Percentiles rank a stretch among this genome's conserved stretches.
Conservation (phyloP, 2,329 filamentous ascomycete species). For the Aureobasidium musti region DNA sequence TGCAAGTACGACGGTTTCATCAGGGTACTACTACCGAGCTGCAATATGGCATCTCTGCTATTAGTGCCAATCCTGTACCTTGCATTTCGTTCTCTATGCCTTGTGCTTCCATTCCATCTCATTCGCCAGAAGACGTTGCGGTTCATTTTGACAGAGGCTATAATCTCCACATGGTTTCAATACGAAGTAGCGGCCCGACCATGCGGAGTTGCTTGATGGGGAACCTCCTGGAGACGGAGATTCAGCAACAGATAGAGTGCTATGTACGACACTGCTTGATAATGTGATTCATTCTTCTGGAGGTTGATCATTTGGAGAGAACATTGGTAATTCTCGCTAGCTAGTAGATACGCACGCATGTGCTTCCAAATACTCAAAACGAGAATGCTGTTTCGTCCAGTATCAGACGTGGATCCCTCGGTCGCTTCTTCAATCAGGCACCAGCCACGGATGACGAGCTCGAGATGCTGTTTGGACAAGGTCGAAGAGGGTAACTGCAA, state of each 20-base stretch:
- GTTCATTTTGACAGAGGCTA: not conserved
- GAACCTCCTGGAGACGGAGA: not conserved
- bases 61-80: not conserved
- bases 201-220: not conserved
- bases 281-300: not conserved
- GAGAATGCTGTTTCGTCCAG: not conserved
- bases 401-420: not conserved
- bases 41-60: conserved; percentile 5
- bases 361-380: conserved; percentile 10
- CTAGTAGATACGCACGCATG: not conserved
- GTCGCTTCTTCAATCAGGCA: not conserved
- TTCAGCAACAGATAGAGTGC: conserved; percentile 13
- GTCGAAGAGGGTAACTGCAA: not conserved
- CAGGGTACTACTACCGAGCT: not conserved
- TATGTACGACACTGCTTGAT: not conserved
- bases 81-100: not conserved
- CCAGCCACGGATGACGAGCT: not conserved
- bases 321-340: not conserved
- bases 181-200: not conserved
- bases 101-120: not conserved
- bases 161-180: conserved; percentile 19
- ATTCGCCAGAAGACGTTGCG: too few species aligned
- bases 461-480: not conserved
- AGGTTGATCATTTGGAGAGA: not conserved
- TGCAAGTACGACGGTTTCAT: not conserved